Base-by-base conservation (phyloP, 1,139 yeast species). In the Suhomyces chickasaworum region DNA sequence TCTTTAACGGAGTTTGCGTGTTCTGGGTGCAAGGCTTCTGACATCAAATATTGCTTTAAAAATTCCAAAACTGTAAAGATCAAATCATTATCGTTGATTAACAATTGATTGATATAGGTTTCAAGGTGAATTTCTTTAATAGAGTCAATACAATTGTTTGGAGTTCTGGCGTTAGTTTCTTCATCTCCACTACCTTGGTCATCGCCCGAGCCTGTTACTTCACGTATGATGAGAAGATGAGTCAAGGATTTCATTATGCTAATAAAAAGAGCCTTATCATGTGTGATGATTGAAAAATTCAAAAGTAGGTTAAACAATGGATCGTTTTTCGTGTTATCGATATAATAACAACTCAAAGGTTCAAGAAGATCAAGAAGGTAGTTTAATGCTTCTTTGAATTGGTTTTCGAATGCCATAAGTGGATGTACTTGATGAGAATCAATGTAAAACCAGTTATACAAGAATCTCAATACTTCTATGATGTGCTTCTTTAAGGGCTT, bases 291-390 rank as follows among this genome's bases (percentile, higher is more conserved):
- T 41, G 85, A 72, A 20, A 83, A 68, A 7, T 66, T 59, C 39
- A 81, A 66, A 41, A 86, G 66, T 8, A 74, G 66, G 44, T 77
- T 66, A 61, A 86, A 84, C 48, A 83, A 69, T 9, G 78, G 78
- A 62, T 86, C 91, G 54, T 81, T 80, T 52, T 77, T 78, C 39
- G 78, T 74, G 31, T 84, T 85, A 30, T 95, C 93, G 12, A 89
- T 83, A 55, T 88, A 77, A 64, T 88, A 89, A 43, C 96, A 86
- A 6, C 93, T 84, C 39, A 90, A 79, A 2, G 93, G 84, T 61
- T 93, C 99, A 45, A 89, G 78, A 36, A 91, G 78, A 63, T 93
- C 99, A 45, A 90, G 67, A 22, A 84, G 71, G 61, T 87, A 89
- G 49, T 77, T 80, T 44, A 85, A 73, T 39, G 86, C 71, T 64